These are phyloP conservation scores for Microdochium trichocladiopsis DNA, from an alignment of 2,329 filamentous ascomycete species.

Conservation along the genomic window DNA sequence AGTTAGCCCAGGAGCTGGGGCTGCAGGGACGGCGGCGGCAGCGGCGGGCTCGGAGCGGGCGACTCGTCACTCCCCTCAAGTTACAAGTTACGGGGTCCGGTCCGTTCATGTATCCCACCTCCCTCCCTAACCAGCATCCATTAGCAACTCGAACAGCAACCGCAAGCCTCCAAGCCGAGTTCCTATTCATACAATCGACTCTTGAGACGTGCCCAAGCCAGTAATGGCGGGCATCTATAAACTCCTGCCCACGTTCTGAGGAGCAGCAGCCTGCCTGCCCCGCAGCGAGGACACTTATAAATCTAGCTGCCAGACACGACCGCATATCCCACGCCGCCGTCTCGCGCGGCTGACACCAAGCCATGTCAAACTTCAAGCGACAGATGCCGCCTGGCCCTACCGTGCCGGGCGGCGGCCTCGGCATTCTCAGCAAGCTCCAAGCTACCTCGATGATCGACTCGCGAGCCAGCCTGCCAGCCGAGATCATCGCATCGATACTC, in stretches of 20 bases:
- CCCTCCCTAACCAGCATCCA: too few relatives aligned
- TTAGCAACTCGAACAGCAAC: too few relatives aligned
- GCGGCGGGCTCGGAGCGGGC: neutral
- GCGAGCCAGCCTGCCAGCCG: conserved; percentile 75
- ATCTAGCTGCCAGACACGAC: too few relatives aligned
- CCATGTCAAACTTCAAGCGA: conserved; percentile 30
- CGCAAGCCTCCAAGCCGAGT: too few relatives aligned
- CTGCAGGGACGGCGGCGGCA: neutral
- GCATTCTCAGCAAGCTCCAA: conserved; percentile 70
- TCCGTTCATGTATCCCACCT: too few relatives aligned
- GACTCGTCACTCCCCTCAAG: neutral
- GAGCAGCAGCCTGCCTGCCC: too few relatives aligned
- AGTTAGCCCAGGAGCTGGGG: neutral
- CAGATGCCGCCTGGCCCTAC: conserved; percentile 19
- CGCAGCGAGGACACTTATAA: too few relatives aligned
- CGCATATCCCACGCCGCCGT: neutral
- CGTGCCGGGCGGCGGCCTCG: conserved; percentile 28
- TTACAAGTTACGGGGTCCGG: too few relatives aligned
- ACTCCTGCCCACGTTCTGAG: too few relatives aligned
- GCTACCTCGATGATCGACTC: conserved; percentile 73
- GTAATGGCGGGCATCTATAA: too few relatives aligned
- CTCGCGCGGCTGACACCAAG: neutral
- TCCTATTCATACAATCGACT: too few relatives aligned
- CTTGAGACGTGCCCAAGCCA: too few relatives aligned
- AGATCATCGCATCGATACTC: conserved; percentile 82